Conservation (phyloP, 805 yeast genomes). For the Candida arabinofermentans region DNA sequence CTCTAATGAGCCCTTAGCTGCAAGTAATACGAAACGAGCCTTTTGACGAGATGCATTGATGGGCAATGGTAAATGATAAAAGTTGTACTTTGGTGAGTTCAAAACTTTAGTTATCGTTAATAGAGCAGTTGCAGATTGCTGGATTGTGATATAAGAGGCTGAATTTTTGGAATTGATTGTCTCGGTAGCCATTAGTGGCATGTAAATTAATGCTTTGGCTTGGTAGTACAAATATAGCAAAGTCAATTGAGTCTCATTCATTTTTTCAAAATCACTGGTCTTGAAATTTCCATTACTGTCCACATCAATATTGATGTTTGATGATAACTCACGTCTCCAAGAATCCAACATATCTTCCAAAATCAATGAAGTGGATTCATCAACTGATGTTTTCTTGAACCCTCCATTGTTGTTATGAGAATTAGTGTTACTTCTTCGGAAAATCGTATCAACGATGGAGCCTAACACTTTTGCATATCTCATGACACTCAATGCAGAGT, state of each 20-base stretch:
- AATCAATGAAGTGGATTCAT: conserved; percentile 30
- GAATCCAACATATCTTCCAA: conserved; percentile 67
- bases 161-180: conserved; percentile 37
- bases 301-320: conserved; percentile 51
- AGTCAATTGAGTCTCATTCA: conserved; percentile 45
- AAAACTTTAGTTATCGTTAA: conserved; percentile 44
- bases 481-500: conserved; percentile 60
- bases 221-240: conserved; percentile 57
- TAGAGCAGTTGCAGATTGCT: conserved; percentile 64
- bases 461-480: conserved; percentile 72
- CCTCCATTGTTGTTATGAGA: conserved; percentile 31
- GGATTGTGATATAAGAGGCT: conserved; percentile 61
- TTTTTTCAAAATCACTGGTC: conserved; percentile 29
- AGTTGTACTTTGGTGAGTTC: conserved; percentile 34
- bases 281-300: conserved; percentile 53
- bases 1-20: conserved; percentile 75
- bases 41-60: conserved; percentile 58
- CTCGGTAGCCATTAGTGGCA: conserved; percentile 54
- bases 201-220: conserved; percentile 58
- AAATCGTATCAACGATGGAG: conserved; percentile 64
- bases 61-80: conserved; percentile 55
- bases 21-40: conserved; percentile 58
- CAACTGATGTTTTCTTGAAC: conserved; percentile 23
- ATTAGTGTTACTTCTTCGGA: conserved; percentile 48
- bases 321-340: conserved; percentile 74